phyloP scores from a whole-genome alignment of 352 stramenopile genomes.

The Globisporangium camurandrum region DNA sequence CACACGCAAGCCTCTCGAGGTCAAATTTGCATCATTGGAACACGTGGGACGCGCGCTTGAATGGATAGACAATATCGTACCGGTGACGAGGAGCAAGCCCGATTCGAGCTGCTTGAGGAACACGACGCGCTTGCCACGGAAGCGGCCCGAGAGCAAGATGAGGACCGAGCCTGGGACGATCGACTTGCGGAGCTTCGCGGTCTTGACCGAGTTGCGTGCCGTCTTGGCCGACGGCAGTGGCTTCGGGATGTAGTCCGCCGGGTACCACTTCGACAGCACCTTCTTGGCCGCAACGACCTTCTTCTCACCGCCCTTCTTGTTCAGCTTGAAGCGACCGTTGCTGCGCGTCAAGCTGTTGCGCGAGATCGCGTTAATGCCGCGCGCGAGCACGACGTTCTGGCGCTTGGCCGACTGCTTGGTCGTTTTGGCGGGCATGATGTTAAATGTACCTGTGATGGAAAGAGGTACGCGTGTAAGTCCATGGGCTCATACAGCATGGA shows the following conservation, averaged over 20 bases:
- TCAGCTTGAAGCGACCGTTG: conserved; percentile 52
- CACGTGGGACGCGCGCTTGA: conserved; percentile 1
- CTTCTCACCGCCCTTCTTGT: conserved; percentile 57
- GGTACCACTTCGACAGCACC: conserved; percentile 70
- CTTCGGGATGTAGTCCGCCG: conserved; percentile 71
- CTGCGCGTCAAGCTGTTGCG: conserved; percentile 48
- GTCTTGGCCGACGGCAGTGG: conserved; percentile 68
- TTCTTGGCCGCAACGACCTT: conserved; percentile 48
- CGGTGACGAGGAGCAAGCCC: conserved; percentile 94
- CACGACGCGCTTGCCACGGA: conserved; percentile 98
- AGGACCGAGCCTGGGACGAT: conserved; percentile 97
- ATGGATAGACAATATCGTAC: conserved; percentile 27
- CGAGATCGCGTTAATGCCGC: conserved; percentile 76
- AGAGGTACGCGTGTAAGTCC: not conserved
- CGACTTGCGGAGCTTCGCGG: conserved; percentile 91
- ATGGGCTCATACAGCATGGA: not conserved
- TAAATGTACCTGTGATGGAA: conserved; percentile 30
- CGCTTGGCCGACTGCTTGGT: conserved; percentile 21
- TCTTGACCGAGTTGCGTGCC: conserved; percentile 77
- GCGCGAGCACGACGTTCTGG: conserved; percentile 66
- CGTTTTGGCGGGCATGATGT: conserved; percentile 38
- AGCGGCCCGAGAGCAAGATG: conserved; percentile 96
- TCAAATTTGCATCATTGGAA: conserved; percentile 75
- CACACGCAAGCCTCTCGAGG: conserved; percentile 35
- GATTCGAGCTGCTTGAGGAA: conserved; percentile 97